Percentiles rank a stretch among this genome's conserved stretches.
These are phyloP conservation scores for Abelmoschus esculentus DNA, from an alignment of 345 rosid species.

Conservation along the genomic window DNA sequence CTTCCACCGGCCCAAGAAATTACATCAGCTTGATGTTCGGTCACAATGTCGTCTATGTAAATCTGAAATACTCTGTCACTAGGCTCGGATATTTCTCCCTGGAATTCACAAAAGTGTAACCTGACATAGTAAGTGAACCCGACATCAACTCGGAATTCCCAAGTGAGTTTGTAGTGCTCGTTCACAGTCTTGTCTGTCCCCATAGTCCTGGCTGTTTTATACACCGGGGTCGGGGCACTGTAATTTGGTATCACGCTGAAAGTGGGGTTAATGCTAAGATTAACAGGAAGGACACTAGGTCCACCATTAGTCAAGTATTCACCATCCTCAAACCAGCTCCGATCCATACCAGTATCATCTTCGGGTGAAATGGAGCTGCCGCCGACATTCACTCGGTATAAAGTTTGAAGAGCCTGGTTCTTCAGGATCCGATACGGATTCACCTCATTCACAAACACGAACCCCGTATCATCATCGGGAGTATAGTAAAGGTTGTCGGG, in stretches of 20 bases:
- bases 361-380: conserved; percentile 2
- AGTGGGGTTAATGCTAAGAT: neutral
- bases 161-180: conserved; percentile 18
- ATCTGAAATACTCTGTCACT: conserved; percentile 19
- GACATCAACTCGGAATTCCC: conserved; percentile 25
- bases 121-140: conserved; percentile 23
- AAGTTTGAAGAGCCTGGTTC: conserved; percentile 16
- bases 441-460: conserved; percentile 18
- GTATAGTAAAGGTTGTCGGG: conserved; percentile 24
- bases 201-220: conserved; percentile 13
- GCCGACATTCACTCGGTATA: conserved; percentile 31
- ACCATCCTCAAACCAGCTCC: conserved; percentile 3
- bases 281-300: conserved; percentile 8
- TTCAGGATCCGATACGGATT: neutral
- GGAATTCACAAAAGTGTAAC: conserved; percentile 33
- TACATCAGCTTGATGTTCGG: conserved; percentile 20
- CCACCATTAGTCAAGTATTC: neutral
- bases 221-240: conserved; percentile 13
- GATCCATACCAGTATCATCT: neutral
- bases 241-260: conserved; percentile 2
- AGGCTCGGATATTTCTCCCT: neutral
- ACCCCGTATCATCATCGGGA: neutral
- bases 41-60: conserved; percentile 8
- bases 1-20: conserved; percentile 23
- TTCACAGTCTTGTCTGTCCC: conserved; percentile 2